Evolutionary conservation across 1,284 basidiomycete genomes (phyloP).

Genomic region (Lentinula novae-zelandiae): DNA sequence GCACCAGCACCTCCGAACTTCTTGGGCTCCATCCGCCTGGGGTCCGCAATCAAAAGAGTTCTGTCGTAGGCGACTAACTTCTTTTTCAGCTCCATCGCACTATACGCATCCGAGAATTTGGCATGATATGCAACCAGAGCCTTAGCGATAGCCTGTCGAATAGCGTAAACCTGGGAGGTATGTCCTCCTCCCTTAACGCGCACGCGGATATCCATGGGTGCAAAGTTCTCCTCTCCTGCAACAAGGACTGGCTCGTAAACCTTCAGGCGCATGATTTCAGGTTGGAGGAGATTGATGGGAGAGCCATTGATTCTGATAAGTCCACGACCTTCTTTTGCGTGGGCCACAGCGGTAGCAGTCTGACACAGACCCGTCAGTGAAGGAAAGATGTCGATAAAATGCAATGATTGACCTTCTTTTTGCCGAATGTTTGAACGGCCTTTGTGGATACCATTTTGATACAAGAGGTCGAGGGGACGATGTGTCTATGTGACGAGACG

Average conservation of each 20-base stretch:
- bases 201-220: constrained; percentile 91
- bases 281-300: constrained; percentile 92
- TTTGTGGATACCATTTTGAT: constrained; percentile 73
- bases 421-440: constrained; percentile 96
- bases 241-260: constrained; percentile 96
- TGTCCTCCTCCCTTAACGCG: constrained; percentile 99
- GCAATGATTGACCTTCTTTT: constrained; percentile 81
- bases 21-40: constrained; percentile 99
- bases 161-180: constrained; percentile 98
- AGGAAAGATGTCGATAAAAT: not conserved
- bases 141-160: constrained; percentile 99
- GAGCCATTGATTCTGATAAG: constrained; percentile 97
- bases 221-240: constrained; percentile 82
- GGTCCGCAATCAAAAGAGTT: constrained; percentile 95
- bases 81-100: constrained; percentile 96
- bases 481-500: constrained; percentile 14
- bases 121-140: constrained; percentile 98
- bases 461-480: constrained; percentile 10
- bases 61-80: constrained; percentile 94
- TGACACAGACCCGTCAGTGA: constrained; percentile 27
- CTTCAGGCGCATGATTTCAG: constrained; percentile 96
- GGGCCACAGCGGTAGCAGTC: constrained; percentile 96
- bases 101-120: constrained; percentile 98
- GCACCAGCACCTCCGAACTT: constrained; percentile 98
- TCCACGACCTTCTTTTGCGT: constrained; percentile 96